Percentiles rank a stretch among this genome's conserved stretches.
phyloP scores from a whole-genome alignment of 306 rosid genomes.

The Hippophae rhamnoides region DNA sequence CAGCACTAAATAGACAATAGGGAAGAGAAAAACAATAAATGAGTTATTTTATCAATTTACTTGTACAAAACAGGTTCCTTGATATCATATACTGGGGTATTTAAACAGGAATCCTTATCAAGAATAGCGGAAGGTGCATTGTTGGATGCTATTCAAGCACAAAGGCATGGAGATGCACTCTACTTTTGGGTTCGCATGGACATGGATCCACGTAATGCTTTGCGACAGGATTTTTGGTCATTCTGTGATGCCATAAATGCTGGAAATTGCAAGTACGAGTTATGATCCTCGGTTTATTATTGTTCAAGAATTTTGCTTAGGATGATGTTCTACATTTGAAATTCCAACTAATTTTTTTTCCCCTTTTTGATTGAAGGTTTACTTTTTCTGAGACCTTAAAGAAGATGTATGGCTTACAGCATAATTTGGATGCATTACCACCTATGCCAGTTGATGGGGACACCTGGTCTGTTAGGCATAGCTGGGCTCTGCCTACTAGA shows the following conservation, averaged over 20 bases:
- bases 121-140: conserved; percentile 60
- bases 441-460: conserved; percentile 79
- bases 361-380: conserved; percentile 35
- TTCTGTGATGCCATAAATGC: conserved; percentile 83
- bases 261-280: conserved; percentile 90
- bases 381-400: conserved; percentile 72
- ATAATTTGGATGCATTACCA: conserved; percentile 44
- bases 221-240: conserved; percentile 78
- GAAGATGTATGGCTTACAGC: conserved; percentile 69
- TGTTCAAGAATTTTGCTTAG: too few species aligned
- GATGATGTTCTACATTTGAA: background rate
- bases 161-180: conserved; percentile 69
- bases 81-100: conserved; percentile 15
- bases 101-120: conserved; percentile 75
- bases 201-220: conserved; percentile 54
- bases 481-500: conserved; percentile 88
- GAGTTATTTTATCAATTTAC: conserved; percentile 1
- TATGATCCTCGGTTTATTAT: background rate
- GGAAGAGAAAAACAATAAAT: conserved; percentile 2
- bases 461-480: conserved; percentile 82
- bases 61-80: background rate
- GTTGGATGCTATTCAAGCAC: conserved; percentile 55
- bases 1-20: background rate
- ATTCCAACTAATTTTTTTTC: too few species aligned
- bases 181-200: conserved; percentile 97